Evolutionary conservation across 108 stramenopile genomes (phyloP).

Genomic region (Cyclotella cryptica): DNA sequence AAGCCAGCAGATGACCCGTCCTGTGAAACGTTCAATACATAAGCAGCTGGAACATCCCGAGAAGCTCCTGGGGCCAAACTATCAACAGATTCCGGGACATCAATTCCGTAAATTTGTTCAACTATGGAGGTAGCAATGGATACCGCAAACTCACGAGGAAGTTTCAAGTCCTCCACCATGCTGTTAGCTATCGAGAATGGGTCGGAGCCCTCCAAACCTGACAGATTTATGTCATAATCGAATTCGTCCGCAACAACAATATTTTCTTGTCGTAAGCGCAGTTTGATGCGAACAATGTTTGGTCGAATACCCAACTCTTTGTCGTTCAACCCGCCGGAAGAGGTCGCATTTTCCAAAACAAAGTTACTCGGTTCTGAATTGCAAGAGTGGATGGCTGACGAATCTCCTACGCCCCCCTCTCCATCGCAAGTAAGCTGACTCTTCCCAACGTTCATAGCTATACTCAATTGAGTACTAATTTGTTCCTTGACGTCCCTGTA

Average conservation of each 20-base stretch:
- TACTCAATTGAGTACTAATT: conserved; percentile 57
- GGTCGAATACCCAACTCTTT: not conserved
- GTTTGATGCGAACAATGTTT: conserved; percentile 36
- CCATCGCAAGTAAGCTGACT: conserved; percentile 13
- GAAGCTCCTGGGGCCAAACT: conserved; percentile 12
- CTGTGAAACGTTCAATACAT: conserved; percentile 32
- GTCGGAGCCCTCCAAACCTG: conserved; percentile 44
- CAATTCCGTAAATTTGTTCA: conserved; percentile 66
- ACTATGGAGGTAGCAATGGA: conserved; percentile 62
- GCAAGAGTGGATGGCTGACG: not conserved
- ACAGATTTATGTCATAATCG: conserved; percentile 67
- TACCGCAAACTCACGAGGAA: conserved; percentile 69
- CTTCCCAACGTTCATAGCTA: conserved; percentile 38
- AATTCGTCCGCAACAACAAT: conserved; percentile 53
- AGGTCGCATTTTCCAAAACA: not conserved
- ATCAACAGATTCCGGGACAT: conserved; percentile 31
- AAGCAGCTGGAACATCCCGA: conserved; percentile 33
- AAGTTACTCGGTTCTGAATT: not conserved
- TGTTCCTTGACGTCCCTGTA: conserved; percentile 57
- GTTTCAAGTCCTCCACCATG: conserved; percentile 69
- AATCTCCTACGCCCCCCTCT: not conserved
- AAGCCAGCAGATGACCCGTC: conserved; percentile 34
- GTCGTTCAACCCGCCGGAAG: not conserved
- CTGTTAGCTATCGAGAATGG: conserved; percentile 62
- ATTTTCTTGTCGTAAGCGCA: conserved; percentile 51